These are phyloP conservation scores for Stephania japonica DNA, from an alignment of 164 flowering plant genomes.

Conservation along the genomic window DNA sequence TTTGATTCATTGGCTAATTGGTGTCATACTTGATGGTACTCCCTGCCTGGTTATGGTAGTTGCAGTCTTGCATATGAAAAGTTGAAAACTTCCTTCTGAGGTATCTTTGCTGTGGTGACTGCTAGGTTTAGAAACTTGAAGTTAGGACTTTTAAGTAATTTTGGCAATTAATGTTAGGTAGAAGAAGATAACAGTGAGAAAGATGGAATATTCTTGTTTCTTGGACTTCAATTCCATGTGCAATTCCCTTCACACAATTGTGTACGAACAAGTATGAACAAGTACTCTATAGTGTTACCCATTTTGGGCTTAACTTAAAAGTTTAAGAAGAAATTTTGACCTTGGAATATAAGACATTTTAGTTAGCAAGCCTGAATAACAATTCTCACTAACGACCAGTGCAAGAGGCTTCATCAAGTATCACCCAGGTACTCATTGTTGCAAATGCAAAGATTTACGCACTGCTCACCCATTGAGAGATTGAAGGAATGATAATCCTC, in stretches of 20 bases:
- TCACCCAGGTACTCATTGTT: too few species aligned
- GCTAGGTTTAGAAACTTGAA: not conserved
- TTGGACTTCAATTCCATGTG: not conserved
- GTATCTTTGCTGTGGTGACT: not conserved
- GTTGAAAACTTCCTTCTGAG: not conserved
- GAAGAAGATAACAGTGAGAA: not conserved
- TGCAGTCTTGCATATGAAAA: not conserved
- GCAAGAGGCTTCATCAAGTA: too few species aligned
- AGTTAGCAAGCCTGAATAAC: too few species aligned
- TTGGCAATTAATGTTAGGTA: not conserved
- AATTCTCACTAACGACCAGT: too few species aligned
- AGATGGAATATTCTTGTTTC: not conserved
- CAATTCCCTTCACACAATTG: not conserved
- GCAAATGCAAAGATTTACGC: too few species aligned
- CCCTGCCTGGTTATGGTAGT: not conserved
- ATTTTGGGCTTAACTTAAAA: not conserved
- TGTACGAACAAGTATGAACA: not conserved
- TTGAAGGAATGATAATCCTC: too few species aligned
- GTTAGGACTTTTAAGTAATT: not conserved
- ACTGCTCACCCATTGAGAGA: too few species aligned
- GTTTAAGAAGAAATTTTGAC: not conserved
- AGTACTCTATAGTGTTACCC: not conserved
- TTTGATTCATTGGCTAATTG: not conserved
- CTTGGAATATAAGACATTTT: not conserved
- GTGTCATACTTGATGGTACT: not conserved